These are phyloP conservation scores for Vaccinium vitisidaea DNA, from an alignment of 148 eudicot species.

Conservation along the genomic window DNA sequence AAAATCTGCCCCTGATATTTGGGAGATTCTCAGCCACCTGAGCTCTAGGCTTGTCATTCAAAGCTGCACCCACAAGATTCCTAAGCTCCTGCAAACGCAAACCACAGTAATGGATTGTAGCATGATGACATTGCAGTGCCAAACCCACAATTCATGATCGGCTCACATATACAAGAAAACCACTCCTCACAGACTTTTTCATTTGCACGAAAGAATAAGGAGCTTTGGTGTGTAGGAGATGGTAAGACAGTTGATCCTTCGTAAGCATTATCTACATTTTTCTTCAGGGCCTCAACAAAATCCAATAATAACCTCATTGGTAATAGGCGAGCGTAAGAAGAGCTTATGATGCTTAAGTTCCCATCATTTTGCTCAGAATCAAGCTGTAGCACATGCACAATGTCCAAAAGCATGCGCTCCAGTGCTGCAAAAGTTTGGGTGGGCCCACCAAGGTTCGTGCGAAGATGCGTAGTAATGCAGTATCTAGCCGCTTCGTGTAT, in stretches of 20 bases:
- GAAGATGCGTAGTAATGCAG: conserved; percentile 82
- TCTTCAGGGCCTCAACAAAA: conserved; percentile 96
- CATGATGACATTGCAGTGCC: conserved; percentile 86
- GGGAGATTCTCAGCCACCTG: conserved; percentile 54
- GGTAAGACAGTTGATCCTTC: conserved; percentile 87
- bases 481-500: conserved; percentile 94
- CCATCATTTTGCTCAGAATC: conserved; percentile 84
- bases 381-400: conserved; percentile 79
- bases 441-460: conserved; percentile 99
- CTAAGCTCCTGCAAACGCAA: conserved; percentile 77
- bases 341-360: conserved; percentile 63
- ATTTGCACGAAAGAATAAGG: conserved; percentile 88
- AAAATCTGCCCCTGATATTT: conserved; percentile 47
- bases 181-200: conserved; percentile 99
- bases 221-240: conserved; percentile 67
- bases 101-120: conserved; percentile 75
- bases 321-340: conserved; percentile 78
- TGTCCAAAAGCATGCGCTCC: conserved; percentile 96
- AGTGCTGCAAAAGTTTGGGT: conserved; percentile 98
- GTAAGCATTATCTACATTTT: conserved; percentile 93
- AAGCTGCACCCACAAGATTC: conserved; percentile 44
- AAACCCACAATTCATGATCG: conserved; percentile 97
- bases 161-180: conserved; percentile 99
- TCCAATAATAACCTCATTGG: conserved; percentile 89
- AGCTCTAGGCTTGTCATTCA: conserved; percentile 59